Conservation (phyloP, 495 filamentous ascomycete genomes). For the Eremomyces bilateralis region DNA sequence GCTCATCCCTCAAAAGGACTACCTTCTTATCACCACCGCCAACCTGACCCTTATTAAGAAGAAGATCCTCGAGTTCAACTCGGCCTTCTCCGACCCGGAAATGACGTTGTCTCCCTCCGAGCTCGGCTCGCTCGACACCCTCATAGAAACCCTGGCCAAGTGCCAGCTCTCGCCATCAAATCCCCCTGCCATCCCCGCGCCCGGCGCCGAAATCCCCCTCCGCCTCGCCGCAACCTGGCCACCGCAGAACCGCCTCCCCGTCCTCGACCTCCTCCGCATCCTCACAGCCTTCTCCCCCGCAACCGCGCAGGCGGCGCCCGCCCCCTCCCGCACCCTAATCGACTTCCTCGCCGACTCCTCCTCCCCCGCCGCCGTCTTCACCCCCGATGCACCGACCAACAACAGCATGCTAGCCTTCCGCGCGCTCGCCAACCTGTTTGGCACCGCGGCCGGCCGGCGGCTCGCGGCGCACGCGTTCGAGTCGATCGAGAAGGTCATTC, state of each 20-base stretch:
- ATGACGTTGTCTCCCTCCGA: constrained; percentile 52
- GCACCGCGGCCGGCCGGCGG: constrained; percentile 43
- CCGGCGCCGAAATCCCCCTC: constrained; percentile 35
- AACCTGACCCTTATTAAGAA: constrained; percentile 43
- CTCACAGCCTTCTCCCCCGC: constrained; percentile 42
- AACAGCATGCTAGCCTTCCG: constrained; percentile 73
- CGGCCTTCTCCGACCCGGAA: constrained; percentile 37
- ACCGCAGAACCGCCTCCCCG: constrained; percentile 52
- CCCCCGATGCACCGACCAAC: constrained; percentile 32
- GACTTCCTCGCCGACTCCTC: constrained; percentile 26
- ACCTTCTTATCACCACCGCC: constrained; percentile 46
- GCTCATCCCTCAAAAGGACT: constrained; percentile 66
- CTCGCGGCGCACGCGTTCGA: constrained; percentile 38
- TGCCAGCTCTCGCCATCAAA: constrained; percentile 9
- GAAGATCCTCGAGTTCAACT: constrained; percentile 53
- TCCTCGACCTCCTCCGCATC: constrained; percentile 65
- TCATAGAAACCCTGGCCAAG: constrained; percentile 32
- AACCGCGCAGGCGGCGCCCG: constrained; percentile 29
- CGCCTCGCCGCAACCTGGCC: constrained; percentile 59
- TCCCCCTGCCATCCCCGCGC: constrained; percentile 12
- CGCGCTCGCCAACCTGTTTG: constrained; percentile 71
- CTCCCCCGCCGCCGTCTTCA: constrained; percentile 43
- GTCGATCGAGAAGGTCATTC: constrained; percentile 12
- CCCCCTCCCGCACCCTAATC: constrained; percentile 26
- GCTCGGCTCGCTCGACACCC: constrained; percentile 29